A percentile compares a stretch with the other conserved stretches of the same genome.
These are phyloP conservation scores for Achaetomium macrosporum DNA, from an alignment of 2,329 filamentous ascomycete genomes.

Conservation along the genomic window DNA sequence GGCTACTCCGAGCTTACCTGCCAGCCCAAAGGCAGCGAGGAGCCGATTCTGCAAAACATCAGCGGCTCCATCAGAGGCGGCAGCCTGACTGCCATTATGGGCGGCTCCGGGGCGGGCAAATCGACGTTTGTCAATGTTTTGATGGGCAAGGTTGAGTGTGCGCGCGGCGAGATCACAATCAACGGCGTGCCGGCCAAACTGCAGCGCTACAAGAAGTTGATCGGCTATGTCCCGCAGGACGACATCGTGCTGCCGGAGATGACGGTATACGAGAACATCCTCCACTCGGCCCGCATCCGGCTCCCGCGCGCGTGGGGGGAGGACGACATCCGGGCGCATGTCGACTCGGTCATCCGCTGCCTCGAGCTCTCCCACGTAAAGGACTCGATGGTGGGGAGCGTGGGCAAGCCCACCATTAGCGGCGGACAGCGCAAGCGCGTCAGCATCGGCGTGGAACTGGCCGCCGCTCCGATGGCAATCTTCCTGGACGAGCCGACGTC, in stretches of 20 bases:
- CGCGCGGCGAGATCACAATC: too few relatives aligned
- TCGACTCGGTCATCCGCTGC: not conserved
- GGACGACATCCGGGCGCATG: not conserved
- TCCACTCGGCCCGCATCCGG: not conserved
- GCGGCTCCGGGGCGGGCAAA: too few relatives aligned
- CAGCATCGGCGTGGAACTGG: conserved; percentile 54
- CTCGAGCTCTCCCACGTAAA: not conserved
- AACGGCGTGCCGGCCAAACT: too few relatives aligned
- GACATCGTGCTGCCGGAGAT: not conserved
- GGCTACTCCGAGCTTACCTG: too few relatives aligned
- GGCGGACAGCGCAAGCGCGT: conserved; percentile 36
- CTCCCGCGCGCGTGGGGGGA: not conserved
- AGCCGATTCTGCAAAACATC: too few relatives aligned
- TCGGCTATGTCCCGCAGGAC: not conserved
- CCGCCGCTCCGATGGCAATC: conserved; percentile 50
- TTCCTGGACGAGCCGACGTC: conserved; percentile 51
- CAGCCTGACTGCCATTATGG: too few relatives aligned
- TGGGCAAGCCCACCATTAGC: not conserved
- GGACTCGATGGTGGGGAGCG: not conserved
- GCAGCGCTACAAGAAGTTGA: not conserved
- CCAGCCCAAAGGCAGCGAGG: too few relatives aligned
- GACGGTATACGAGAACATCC: not conserved
- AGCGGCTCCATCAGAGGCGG: too few relatives aligned
- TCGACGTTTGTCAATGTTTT: too few relatives aligned
- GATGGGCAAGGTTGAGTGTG: too few relatives aligned